Evolutionary conservation across 2,329 filamentous ascomycete genomes (phyloP), one percentile per base, ranked within the genome.

Genomic region (Aureobasidium sp.): DNA sequence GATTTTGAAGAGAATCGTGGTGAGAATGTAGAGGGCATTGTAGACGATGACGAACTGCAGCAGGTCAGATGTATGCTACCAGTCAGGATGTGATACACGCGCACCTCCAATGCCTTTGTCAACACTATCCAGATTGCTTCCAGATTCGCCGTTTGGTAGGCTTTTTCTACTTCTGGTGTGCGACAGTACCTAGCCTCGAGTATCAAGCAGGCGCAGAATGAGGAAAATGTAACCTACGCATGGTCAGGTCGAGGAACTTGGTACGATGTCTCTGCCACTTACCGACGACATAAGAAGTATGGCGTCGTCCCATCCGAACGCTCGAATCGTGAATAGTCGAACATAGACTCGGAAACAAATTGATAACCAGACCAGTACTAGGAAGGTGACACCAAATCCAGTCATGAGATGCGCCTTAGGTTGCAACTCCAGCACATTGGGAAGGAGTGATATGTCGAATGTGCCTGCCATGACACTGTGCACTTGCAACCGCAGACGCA

Each of bases 261-360:
- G 12, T 15, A 44, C 17, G 24, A 45, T 24, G 17, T 7, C 5
- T 37, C 22, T 14, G 31, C 17, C 6, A 29, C 40, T 27, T 40
- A 65, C 64, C n/a, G 45, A 44, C 24, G 62, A 31, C 9, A 56
- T 39, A 9, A 64, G 50, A 3, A 65, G 44, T 4, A 59, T 31
- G 27, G 39, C 59, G 44, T 65, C 64, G 29, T 65, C 64, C 60
- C 54, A 60, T 12, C 64, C 64, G 37, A 65, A 63, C 19, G 62
- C 59, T 37, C 52, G 19, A 14, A 61, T 62, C 27, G 61, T 60
- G 33, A 62, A 60, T 5, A 52, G 17, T 1, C 64, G 59, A 39
- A 62, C 56, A 48, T 64, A 65, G 35, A 62, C 22, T 3, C 64
- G 54, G 5, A 61, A 12, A 6, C 33, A 15, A 5, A 65, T 15